phyloP scores from a whole-genome alignment of 176 grass and related monocot species.

The Phoenix dactylifera region DNA sequence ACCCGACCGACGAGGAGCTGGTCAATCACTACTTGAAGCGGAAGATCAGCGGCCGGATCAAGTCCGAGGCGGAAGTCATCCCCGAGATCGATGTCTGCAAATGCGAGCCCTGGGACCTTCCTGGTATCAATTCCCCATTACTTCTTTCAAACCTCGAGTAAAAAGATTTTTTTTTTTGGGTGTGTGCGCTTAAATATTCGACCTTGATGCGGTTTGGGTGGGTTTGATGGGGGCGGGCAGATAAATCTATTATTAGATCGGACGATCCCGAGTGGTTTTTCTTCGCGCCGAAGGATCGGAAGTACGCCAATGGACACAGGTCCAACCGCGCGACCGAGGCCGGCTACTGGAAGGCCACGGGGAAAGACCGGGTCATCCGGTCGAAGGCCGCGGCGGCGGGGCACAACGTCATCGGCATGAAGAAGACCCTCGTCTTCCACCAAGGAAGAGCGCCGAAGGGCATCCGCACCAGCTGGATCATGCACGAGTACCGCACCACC shows the following conservation, averaged over 20 bases:
- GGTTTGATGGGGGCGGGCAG: background rate
- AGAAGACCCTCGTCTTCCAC: conserved; percentile 70
- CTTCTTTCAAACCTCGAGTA: background rate
- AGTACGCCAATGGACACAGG: conserved; percentile 10
- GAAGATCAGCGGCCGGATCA: conserved; percentile 78
- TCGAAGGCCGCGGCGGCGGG: too few species aligned
- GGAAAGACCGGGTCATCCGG: conserved; percentile 14
- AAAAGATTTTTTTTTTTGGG: too few species aligned
- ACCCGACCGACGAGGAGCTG: conserved; percentile 96
- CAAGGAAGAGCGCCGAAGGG: conserved; percentile 39
- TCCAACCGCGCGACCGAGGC: conserved; percentile 12
- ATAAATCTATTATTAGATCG: conserved; percentile 19
- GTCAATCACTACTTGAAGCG: conserved; percentile 85
- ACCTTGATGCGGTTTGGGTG: background rate
- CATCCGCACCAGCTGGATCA: conserved; percentile 44
- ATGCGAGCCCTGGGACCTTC: conserved; percentile 98
- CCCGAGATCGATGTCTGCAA: conserved; percentile 98
- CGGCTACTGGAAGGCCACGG: conserved; percentile 22
- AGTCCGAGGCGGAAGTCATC: conserved; percentile 60
- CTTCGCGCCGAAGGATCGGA: conserved; percentile 17
- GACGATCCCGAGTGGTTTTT: conserved; percentile 21
- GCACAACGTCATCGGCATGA: conserved; percentile 36
- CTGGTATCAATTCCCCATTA: conserved; percentile 25
- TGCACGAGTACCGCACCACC: conserved; percentile 66
- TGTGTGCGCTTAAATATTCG: background rate